Evolutionary conservation across 371 early-diverging fungal species (phyloP).

Genomic region (Zancudomyces culisetae): DNA sequence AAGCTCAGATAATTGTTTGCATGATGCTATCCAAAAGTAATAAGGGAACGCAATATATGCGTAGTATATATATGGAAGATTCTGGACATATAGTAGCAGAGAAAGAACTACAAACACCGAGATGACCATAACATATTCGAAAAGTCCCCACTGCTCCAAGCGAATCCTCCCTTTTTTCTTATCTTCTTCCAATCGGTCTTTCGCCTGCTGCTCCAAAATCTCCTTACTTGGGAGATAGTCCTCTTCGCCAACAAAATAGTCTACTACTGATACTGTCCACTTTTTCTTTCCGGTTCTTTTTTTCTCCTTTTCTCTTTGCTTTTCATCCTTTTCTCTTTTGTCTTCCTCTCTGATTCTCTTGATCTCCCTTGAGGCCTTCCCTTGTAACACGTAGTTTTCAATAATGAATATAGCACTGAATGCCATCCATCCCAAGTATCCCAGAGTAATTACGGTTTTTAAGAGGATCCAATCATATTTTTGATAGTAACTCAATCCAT

Average conservation of each 20-base stretch:
- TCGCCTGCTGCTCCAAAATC: not conserved
- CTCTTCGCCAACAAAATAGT: not conserved
- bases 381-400: conserved; percentile 14
- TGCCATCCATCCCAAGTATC: conserved; percentile 85
- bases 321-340: not conserved
- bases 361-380: not conserved
- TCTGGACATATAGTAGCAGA: conserved; percentile 45
- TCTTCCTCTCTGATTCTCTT: not conserved
- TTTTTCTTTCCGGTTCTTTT: not conserved
- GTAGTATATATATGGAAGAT: conserved; percentile 67
- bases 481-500: conserved; percentile 84
- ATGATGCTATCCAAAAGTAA: conserved; percentile 62
- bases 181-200: not conserved
- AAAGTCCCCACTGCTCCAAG: conserved; percentile 1
- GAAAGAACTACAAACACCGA: conserved; percentile 31
- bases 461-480: conserved; percentile 91
- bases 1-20: conserved; percentile 26
- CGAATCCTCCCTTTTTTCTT: not conserved
- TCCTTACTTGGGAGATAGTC: not conserved
- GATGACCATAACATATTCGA: conserved; percentile 18
- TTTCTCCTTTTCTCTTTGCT: not conserved
- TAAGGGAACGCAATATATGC: conserved; percentile 66
- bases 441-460: conserved; percentile 56
- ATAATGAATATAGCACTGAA: conserved; percentile 57
- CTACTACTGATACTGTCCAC: not conserved